Percentiles rank a stretch among this genome's conserved stretches.
phyloP scores from a whole-genome alignment of 2,329 filamentous ascomycete species.

The Calonectria pseudoreteaudii region DNA sequence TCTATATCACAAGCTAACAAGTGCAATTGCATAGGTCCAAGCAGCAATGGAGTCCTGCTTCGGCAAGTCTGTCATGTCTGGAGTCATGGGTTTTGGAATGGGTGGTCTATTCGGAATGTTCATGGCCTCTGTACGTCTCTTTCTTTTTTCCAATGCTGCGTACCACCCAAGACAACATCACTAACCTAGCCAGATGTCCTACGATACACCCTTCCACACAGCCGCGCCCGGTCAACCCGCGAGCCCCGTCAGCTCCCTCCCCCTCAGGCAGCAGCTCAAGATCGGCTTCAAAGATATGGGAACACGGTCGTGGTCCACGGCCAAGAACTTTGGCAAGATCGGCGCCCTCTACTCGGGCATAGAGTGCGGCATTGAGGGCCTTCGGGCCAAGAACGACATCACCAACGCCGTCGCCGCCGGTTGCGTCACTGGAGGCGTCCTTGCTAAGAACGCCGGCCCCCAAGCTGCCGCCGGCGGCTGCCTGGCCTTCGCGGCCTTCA shows the following conservation, averaged over 20 bases:
- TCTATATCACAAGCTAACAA: conserved; percentile 14
- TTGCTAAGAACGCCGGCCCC: conserved; percentile 89
- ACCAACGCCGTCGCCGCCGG: conserved; percentile 89
- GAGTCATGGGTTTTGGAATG: conserved; percentile 93
- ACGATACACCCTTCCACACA: conserved; percentile 87
- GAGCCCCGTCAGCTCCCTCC: conserved; percentile 70
- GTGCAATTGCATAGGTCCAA: conserved; percentile 73
- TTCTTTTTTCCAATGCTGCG: not conserved
- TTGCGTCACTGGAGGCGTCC: conserved; percentile 89
- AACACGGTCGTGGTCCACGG: conserved; percentile 80
- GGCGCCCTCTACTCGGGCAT: conserved; percentile 92
- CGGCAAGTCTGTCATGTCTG: conserved; percentile 88
- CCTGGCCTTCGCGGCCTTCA: conserved; percentile 93
- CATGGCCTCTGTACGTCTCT: conserved; percentile 86
- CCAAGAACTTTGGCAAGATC: conserved; percentile 95
- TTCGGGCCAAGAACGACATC: conserved; percentile 93
- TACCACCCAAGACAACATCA: not conserved
- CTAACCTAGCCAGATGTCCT: conserved; percentile 80
- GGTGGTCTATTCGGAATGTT: conserved; percentile 96
- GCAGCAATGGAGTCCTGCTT: conserved; percentile 91
- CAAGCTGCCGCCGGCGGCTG: conserved; percentile 90
- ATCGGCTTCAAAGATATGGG: conserved; percentile 97
- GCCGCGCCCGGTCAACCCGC: conserved; percentile 53
- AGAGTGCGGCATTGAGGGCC: conserved; percentile 94
- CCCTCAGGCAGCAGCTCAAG: conserved; percentile 84